Conservation (phyloP, 208 protist genomes). For the Wallacemonas sp. region DNA sequence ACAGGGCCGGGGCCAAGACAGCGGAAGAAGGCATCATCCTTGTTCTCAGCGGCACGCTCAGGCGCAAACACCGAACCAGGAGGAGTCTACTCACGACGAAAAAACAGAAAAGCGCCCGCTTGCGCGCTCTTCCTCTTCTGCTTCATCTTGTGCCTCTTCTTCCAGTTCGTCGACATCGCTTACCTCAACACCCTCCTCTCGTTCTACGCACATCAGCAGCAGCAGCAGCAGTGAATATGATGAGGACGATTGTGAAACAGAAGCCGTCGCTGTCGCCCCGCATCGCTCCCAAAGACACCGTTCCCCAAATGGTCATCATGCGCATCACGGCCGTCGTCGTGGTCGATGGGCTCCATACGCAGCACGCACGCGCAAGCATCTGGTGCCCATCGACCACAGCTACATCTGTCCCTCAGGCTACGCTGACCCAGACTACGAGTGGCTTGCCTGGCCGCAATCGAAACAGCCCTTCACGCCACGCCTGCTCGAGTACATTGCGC, state of each 20-base stretch:
- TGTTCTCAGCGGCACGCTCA: no score
- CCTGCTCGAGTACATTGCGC: slow-evolving; percentile 46
- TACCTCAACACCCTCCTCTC: background rate
- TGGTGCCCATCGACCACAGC: slow-evolving; percentile 88
- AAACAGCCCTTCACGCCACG: slow-evolving; percentile 54
- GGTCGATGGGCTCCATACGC: background rate
- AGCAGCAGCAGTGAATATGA: background rate
- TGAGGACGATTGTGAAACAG: slow-evolving; percentile 14
- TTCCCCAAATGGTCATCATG: background rate
- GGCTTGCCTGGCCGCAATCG: slow-evolving; percentile 77
- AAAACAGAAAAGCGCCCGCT: no score
- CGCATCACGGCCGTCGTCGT: background rate
- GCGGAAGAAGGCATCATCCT: no score
- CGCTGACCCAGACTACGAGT: slow-evolving; percentile 82
- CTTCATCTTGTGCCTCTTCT: background rate
- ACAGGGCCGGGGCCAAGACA: background rate
- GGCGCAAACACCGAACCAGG: no score
- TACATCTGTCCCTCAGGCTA: slow-evolving; percentile 79
- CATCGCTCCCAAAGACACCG: no score
- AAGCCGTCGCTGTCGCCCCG: no score
- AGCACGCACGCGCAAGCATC: slow-evolving; percentile 24
- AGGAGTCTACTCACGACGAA: no score
- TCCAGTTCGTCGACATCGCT: background rate
- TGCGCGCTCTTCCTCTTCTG: no score
- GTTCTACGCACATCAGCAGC: no score